Conservation (phyloP, 169 alveolate species). For the Toxoplasma gondii region DNA sequence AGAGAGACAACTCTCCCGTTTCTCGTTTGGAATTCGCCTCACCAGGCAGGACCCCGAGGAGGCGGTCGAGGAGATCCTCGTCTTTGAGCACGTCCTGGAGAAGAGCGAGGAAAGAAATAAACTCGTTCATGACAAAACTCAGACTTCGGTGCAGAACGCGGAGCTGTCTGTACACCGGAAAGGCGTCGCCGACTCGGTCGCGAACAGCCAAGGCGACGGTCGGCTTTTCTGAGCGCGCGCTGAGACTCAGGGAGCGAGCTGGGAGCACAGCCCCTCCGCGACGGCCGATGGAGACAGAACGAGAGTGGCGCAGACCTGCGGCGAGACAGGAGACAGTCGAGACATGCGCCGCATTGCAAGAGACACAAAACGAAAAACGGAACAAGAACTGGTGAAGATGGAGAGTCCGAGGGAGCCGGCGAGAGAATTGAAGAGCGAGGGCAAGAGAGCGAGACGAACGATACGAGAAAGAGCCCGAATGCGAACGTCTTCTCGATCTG, state of each 20-base stretch:
- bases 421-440: too few relatives aligned
- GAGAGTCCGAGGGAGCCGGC: too few relatives aligned
- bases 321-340: neutral
- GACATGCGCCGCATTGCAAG: too few relatives aligned
- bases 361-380: too few relatives aligned
- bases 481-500: too few relatives aligned
- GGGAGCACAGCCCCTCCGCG: neutral
- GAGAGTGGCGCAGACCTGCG: neutral
- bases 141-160: conserved; percentile 22
- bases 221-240: neutral
- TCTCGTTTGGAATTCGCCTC: neutral
- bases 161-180: neutral
- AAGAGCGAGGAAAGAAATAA: neutral
- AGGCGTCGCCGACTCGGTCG: neutral
- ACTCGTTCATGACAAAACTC: neutral
- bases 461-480: too few relatives aligned
- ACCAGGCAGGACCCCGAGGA: neutral
- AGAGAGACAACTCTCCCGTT: too few relatives aligned
- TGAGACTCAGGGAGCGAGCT: conserved; percentile 7
- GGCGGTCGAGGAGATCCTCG: conserved; percentile 26
- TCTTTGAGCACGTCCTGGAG: conserved; percentile 18
- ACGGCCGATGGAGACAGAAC: neutral
- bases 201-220: neutral
- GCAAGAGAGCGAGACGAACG: too few relatives aligned
- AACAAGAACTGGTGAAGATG: too few relatives aligned